Base-by-base conservation (phyloP, 352 stramenopile genomes). In the Globisporangium viniferum region DNA sequence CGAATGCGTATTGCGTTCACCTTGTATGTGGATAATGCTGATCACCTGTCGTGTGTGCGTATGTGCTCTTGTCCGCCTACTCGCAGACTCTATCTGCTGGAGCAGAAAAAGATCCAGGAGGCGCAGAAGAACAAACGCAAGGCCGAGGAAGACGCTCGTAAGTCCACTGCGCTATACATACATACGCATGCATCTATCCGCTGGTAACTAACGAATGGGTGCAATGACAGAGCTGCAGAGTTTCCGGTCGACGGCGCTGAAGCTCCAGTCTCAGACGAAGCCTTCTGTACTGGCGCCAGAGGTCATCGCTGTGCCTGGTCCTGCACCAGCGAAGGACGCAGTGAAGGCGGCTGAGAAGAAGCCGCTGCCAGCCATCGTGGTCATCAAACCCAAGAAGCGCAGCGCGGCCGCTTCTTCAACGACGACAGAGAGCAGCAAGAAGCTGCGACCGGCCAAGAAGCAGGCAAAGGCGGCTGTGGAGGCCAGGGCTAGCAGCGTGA, bases 301-400 rank as follows among this genome's bases (percentile, higher is more conserved):
- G 1, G 53, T 39, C 4, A 9, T 39, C 4, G 8, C 68, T 12
- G 48, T 59, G 6, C 18, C 70, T 66, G 59, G 2, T 20, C 36
- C 39, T 51, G 51, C 15, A 56, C 44, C 49, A 31, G 12, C 44
- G 35, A 67, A 49, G 46, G 27, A 24, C 44, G 22, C 63, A 33
- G n/a, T 24, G 22, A 55, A 59, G 5, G 29, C 15, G 10, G 53
- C 3, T 56, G 62, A 74, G 49, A 66, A 57, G 39, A 57, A 77
- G 76, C 6, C 61, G 22, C 48, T 57, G 55, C 33, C 51, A 27
- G 8, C 72, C 0, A 56, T 77, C 18, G 69, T 89, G 63, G 70
- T 79, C 18, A 68, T 92, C 41, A 90, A 82, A 35, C 69, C 78
- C 31, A 92, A 88, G 73, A 92, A 88, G 54, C 78, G 84, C 51